Evolutionary conservation across 2,329 filamentous ascomycete genomes (phyloP), one percentile per base, ranked within the genome.

Genomic region (Diaporthe vexans): DNA sequence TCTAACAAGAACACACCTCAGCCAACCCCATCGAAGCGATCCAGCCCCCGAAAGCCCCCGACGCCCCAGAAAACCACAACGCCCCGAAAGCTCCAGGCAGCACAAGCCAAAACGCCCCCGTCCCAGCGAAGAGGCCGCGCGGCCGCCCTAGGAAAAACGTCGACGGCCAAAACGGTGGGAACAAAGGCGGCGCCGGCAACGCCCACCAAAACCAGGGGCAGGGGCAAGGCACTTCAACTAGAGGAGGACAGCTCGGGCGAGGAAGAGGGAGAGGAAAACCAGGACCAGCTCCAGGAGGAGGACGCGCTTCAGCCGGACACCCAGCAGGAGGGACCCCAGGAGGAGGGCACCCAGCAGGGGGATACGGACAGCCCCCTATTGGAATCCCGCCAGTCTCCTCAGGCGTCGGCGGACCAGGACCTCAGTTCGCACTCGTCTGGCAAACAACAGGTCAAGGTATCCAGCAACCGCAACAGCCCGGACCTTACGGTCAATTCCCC

Each of bases 1-100:
- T 65, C 72, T 85, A 81, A 85, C 82, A 79, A 75, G 63, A 78
- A 76, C 58, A 81, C 75, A 73, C 48, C 76, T 58, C 77, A 77
- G 74, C 76, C 74, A 76, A 81, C 75, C 54, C 67, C 58, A 72
- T 74, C 76, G 48, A 77, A 61, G 63, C 73, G 69, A 57, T 54
- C 72, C 70, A 76, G 76, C 76, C 73, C 69, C 63, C 73, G 70
- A 78, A 79, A 76, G 56, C 72, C 48, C 8, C 57, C 33, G 21
- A 56, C 69, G 11, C 65, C 57, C 15, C 58, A 57, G 43, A 63
- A 40, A 19, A 5, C 56, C 54, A 33, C 10, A 37, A 51, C 59
- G 17, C 59, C 73, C 9, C 54, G 46, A 59, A 69, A 74, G 61
- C 2, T 13, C n/a, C 51, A 46, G 59, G 58, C 68, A 43, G 29